Base-by-base conservation (phyloP, 192 early-diverging fungal genomes). In the Coemansia sp. region DNA sequence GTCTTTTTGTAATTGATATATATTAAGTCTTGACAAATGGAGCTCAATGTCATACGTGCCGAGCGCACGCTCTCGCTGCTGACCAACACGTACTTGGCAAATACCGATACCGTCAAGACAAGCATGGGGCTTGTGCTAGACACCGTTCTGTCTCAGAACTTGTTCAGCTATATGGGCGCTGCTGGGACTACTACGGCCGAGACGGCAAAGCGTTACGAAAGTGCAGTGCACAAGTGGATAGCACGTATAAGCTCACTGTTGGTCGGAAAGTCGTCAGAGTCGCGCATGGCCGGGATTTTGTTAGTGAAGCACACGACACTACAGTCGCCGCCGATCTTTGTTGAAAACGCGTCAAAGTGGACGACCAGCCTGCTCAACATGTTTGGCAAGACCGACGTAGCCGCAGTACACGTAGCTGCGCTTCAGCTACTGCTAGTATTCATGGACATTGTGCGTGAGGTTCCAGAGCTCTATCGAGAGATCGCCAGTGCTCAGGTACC, bases 41-140 rank as follows among this genome's bases (percentile, higher is more conserved):
- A 75, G 16, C 40, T 68, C 19, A 77, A 64, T 43, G 78, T 76
- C 37, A n/a, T 39, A 46, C 68, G 72, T 38, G 82, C 82, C 37
- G 82, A 80, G 77, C 76, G 78, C 60, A 74, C 71, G 35, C 66
- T 84, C 57, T 67, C 77, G 37, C 69, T 80, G 40, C 62, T 84
- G 67, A 74, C 75, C 1, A 80, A 59, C 40, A 84, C 71, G 19
- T 80, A 76, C 43, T 55, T 84, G 43, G 82, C 82, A 9, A 80
- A 74, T 43, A 55, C 70, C 4, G 82, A 84, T 1, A 39, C 74
- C 10, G 77, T 76, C 3, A 74, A 68, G 52, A 32, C 74, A 2
- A 77, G 80, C 49, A 42, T 74, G 0, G 69, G 42, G 4, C 42
- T 76, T 0, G 82, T 84, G 26, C 32, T 84, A n/a, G 74, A 84